Conservation (phyloP, 2,329 filamentous ascomycete genomes). For the Penicillium glabrum region DNA sequence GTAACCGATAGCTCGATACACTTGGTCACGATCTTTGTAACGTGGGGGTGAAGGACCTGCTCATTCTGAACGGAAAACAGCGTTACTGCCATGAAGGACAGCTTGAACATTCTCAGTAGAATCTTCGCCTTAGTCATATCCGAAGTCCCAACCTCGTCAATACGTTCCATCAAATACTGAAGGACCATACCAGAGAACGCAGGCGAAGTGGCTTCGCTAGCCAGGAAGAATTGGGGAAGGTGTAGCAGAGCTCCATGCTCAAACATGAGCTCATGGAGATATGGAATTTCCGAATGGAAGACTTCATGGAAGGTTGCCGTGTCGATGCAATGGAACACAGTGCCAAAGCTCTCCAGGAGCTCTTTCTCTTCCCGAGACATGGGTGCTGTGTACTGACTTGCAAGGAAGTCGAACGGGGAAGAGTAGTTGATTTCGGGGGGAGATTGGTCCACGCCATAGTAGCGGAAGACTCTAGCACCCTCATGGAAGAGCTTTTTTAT, state of each 20-base stretch:
- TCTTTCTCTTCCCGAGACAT: slow-evolving; percentile 97
- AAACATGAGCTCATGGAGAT: slow-evolving; percentile 96
- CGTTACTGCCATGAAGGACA: slow-evolving; percentile 99
- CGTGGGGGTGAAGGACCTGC: slow-evolving; percentile 89
- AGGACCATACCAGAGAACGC: slow-evolving; percentile 98
- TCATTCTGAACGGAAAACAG: slow-evolving; percentile 94
- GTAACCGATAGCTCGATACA: slow-evolving; percentile 95
- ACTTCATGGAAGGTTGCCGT: slow-evolving; percentile 98
- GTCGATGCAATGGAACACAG: slow-evolving; percentile 97
- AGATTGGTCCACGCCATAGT: slow-evolving; percentile 88
- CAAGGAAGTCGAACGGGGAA: slow-evolving; percentile 87
- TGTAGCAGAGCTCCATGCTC: slow-evolving; percentile 92
- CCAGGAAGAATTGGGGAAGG: slow-evolving; percentile 95
- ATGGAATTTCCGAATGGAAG: slow-evolving; percentile 95
- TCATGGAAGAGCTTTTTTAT: slow-evolving; percentile 97
- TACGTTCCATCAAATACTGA: slow-evolving; percentile 94
- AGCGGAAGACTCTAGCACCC: slow-evolving; percentile 92
- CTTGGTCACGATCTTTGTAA: slow-evolving; percentile 95
- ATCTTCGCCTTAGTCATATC: slow-evolving; percentile 94
- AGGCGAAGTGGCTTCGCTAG: slow-evolving; percentile 96
- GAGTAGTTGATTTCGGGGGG: slow-evolving; percentile 70
- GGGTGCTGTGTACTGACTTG: slow-evolving; percentile 91
- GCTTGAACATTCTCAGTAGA: slow-evolving; percentile 87
- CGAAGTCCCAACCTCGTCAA: slow-evolving; percentile 88
- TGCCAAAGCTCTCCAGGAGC: slow-evolving; percentile 93